Conservation (phyloP, 1,284 basidiomycete genomes). For the Volvariella surrecta region DNA sequence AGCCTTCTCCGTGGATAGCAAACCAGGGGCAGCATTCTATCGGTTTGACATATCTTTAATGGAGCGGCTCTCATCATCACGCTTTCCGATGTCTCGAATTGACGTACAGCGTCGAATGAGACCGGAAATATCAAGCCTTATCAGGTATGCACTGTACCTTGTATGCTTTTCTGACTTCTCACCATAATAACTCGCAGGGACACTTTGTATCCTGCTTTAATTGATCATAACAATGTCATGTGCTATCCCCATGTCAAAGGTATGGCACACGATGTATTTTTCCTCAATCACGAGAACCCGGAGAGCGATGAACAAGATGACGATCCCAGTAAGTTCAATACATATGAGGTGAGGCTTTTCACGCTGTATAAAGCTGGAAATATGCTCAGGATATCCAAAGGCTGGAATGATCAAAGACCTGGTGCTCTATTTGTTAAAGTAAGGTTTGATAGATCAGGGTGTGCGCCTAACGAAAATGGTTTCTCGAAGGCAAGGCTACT, state of each 20-base stretch:
- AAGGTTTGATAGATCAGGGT: slow-evolving; percentile 11
- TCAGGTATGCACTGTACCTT: slow-evolving; percentile 21
- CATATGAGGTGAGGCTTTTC: slow-evolving; percentile 53
- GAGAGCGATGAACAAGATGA: slow-evolving; percentile 33
- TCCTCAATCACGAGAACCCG: slow-evolving; percentile 16
- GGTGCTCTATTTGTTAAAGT: slow-evolving; percentile 58
- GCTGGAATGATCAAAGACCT: slow-evolving; percentile 64
- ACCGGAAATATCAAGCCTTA: slow-evolving; percentile 41
- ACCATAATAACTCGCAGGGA: slow-evolving; percentile 10
- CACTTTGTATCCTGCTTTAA: slow-evolving; percentile 17
- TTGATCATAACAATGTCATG: slow-evolving; percentile 16
- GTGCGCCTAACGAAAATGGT: background rate
- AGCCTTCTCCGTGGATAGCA: slow-evolving; percentile 50
- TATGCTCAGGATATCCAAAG: slow-evolving; percentile 22
- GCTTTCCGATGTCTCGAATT: slow-evolving; percentile 48
- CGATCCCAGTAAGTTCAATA: slow-evolving; percentile 53
- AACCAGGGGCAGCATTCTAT: slow-evolving; percentile 33
- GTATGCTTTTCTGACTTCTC: background rate
- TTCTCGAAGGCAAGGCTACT: slow-evolving; percentile 44
- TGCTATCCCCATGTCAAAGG: slow-evolving; percentile 18
- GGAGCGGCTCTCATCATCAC: slow-evolving; percentile 45
- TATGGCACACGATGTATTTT: slow-evolving; percentile 17
- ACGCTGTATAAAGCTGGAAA: too few relatives aligned
- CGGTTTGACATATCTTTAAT: slow-evolving; percentile 58
- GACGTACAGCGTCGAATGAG: slow-evolving; percentile 57